Evolutionary conservation across 2,329 filamentous ascomycete species (phyloP).

Genomic region (Trichoderma sp.): DNA sequence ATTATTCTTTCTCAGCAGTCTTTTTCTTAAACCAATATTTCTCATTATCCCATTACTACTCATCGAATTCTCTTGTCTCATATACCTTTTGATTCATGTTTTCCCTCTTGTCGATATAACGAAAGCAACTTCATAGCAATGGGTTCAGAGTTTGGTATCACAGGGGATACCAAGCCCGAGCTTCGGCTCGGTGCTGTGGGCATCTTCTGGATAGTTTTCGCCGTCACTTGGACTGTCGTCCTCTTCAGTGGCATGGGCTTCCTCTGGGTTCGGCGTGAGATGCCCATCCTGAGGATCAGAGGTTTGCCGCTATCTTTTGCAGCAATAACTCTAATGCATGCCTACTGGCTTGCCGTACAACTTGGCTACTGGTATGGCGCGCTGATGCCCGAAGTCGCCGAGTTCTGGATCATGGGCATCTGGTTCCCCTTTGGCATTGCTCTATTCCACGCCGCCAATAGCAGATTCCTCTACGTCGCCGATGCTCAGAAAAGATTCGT

Average conservation of each 20-base stretch:
- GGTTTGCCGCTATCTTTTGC: conserved; percentile 47
- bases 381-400: conserved; percentile 54
- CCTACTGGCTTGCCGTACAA: conserved; percentile 49
- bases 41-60: not conserved
- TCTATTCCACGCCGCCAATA: conserved; percentile 67
- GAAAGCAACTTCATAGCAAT: conserved; percentile 28
- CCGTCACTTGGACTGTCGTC: conserved; percentile 45
- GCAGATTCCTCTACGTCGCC: conserved; percentile 62
- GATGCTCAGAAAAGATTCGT: conserved; percentile 55
- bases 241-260: conserved; percentile 47
- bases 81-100: not conserved
- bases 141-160: conserved; percentile 42
- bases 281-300: conserved; percentile 47
- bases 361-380: conserved; percentile 46
- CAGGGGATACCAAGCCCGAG: conserved; percentile 39
- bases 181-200: conserved; percentile 45
- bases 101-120: conserved; percentile 5
- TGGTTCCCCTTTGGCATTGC: conserved; percentile 68
- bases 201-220: conserved; percentile 48
- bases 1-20: not conserved
- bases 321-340: conserved; percentile 47
- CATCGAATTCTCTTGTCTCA: conserved; percentile 3
- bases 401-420: conserved; percentile 70
- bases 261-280: conserved; percentile 46
- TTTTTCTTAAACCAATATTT: not conserved